A percentile compares a stretch with the other conserved stretches of the same genome.
Conservation (phyloP, 345 rosid genomes). For the Mangifera indica region DNA sequence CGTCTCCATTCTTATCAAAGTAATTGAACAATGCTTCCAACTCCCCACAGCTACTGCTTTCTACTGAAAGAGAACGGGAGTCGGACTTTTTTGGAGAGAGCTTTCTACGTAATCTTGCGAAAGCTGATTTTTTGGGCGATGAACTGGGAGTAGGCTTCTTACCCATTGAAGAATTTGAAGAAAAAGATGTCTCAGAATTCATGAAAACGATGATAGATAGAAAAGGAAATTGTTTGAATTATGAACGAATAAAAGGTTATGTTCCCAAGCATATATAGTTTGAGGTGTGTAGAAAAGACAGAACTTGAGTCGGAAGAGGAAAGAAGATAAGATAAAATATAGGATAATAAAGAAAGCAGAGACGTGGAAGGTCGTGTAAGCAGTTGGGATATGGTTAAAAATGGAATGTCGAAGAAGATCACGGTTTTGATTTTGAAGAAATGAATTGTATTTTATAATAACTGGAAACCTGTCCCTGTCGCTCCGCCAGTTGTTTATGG, state of each 20-base stretch:
- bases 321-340: background rate
- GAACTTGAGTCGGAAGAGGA: background rate
- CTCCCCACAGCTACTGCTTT: background rate
- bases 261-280: background rate
- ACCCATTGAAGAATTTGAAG: background rate
- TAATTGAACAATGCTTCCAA: slow-evolving; percentile 43
- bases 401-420: background rate
- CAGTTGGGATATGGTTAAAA: background rate
- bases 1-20: slow-evolving; percentile 64
- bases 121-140: background rate
- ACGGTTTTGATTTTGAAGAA: background rate
- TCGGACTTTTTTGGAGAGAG: slow-evolving; percentile 27
- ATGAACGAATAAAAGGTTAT: background rate
- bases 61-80: background rate
- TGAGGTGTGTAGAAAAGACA: too few species aligned
- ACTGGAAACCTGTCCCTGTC: background rate
- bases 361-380: background rate
- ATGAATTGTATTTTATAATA: background rate
- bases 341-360: background rate
- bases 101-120: slow-evolving; percentile 26
- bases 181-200: background rate
- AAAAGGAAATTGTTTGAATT: too few species aligned
- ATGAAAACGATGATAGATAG: background rate
- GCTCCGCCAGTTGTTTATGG: slow-evolving; percentile 7
- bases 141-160: background rate